Base-by-base conservation (phyloP, 2,329 filamentous ascomycete species). In the Drechslerella coelobrocha region DNA sequence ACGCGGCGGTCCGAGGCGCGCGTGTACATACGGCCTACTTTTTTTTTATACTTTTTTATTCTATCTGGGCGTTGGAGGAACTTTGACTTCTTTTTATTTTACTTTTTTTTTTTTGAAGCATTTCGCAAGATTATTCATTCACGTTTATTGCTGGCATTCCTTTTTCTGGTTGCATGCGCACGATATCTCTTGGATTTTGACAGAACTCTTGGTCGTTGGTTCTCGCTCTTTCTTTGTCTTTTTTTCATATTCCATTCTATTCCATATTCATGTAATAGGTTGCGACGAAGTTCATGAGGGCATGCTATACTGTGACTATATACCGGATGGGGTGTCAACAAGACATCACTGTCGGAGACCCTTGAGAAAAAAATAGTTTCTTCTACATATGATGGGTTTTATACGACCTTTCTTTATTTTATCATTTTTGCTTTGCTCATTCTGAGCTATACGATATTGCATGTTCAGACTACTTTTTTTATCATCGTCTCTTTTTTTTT, bases 1-100 rank as follows among this genome's bases (percentile, higher is more conserved):
- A 69, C 63, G 65, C 65, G 55, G 65, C 65, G 65, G 47, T 62
- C 43, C 57, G 45, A 61, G 57, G 56, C 65, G 65, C 65, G 56
- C 65, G 65, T 69, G 65, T 69, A 69, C 65, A 69, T 69, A 69
- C 41, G 50, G 12, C 19, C 12, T 53, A 50, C 51, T 50, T 34
- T 45, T 45, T 54, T 31, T 12, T 41, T 51, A 24, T 19, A 23
- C 47, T 56, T 41, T 26, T 34, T 55, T 54, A 21, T 68, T 68
- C 47, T 57, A 61, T 62, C 47, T 57, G 65, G 63, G 65, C 65
- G 65, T 69, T 69, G 65, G 65, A 69, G 65, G 65, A 53, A 57
- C 50, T 69, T 26, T 69, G 65, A 56, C 17, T 19, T 45, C 9
- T 45, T n/a, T 14, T 10, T n/a, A 39, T 39, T 39, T 39, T 39